These are phyloP conservation scores for Pythium phragmiticola DNA, from an alignment of 352 stramenopile genomes.

Conservation along the genomic window DNA sequence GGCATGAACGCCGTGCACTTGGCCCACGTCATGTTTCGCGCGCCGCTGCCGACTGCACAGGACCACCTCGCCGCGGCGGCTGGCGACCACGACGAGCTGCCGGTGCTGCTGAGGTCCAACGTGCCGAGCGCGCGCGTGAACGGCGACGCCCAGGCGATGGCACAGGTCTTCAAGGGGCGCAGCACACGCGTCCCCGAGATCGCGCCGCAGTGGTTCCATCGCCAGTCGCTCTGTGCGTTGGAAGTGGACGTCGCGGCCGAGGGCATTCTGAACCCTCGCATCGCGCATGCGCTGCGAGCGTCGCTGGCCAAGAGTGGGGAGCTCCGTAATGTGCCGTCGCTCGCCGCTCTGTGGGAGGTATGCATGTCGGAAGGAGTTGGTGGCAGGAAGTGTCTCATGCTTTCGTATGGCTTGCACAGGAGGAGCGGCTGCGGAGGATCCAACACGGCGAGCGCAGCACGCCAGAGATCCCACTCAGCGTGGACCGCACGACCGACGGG, in stretches of 20 bases:
- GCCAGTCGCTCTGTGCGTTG: conserved; percentile 67
- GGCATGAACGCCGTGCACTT: conserved; percentile 88
- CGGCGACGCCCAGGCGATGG: conserved; percentile 23
- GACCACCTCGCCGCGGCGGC: conserved; percentile 36
- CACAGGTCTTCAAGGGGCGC: conserved; percentile 26
- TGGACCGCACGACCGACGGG: conserved; percentile 39
- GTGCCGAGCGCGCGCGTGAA: conserved; percentile 28
- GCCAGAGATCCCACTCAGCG: conserved; percentile 48
- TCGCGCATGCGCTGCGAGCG: conserved; percentile 44
- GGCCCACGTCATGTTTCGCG: conserved; percentile 72
- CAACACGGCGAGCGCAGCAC: conserved; percentile 51
- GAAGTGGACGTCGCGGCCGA: conserved; percentile 70
- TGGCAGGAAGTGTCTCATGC: not conserved
- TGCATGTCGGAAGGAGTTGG: not conserved
- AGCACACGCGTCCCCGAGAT: conserved; percentile 27
- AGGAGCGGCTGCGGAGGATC: conserved; percentile 58
- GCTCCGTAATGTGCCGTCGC: conserved; percentile 67
- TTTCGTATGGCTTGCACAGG: conserved; percentile 31
- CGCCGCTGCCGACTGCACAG: conserved; percentile 58
- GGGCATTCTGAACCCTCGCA: conserved; percentile 65
- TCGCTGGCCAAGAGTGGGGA: conserved; percentile 40
- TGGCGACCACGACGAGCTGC: conserved; percentile 20
- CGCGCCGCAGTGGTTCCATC: conserved; percentile 53
- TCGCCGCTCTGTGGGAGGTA: conserved; percentile 84
- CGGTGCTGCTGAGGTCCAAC: conserved; percentile 39